phyloP scores from a whole-genome alignment of 768 basidiomycete species.

The Mrakia frigida region DNA sequence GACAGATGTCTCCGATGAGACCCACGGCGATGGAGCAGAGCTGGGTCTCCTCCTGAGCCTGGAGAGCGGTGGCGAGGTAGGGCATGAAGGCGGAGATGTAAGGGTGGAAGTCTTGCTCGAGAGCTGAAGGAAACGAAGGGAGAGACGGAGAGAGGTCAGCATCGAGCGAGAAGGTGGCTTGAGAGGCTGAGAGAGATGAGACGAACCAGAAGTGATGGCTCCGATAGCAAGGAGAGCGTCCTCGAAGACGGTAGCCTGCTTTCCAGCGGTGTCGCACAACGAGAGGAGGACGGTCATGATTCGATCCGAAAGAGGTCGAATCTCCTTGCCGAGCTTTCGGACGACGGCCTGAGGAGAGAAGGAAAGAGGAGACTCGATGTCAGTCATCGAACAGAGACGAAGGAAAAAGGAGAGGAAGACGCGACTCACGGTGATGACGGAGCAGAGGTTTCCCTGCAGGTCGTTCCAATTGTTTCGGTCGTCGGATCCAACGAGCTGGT shows the following conservation, averaged over 20 bases:
- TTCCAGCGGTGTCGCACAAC: conserved; percentile 79
- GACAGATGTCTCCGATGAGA: conserved; percentile 91
- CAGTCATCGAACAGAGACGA: not conserved
- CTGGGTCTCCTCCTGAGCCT: conserved; percentile 89
- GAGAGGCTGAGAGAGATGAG: not conserved
- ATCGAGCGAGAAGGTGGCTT: not conserved
- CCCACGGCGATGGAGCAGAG: conserved; percentile 93
- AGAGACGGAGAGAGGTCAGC: not conserved
- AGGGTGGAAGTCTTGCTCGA: conserved; percentile 70
- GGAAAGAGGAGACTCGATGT: conserved; percentile 19
- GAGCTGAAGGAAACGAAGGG: conserved; percentile 47
- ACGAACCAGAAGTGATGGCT: conserved; percentile 66
- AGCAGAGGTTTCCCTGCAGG: conserved; percentile 89
- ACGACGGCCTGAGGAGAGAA: conserved; percentile 61
- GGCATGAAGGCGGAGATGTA: conserved; percentile 82
- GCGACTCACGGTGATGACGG: conserved; percentile 70
- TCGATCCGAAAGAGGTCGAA: conserved; percentile 82
- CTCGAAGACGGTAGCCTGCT: conserved; percentile 89
- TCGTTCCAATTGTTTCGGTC: conserved; percentile 99
- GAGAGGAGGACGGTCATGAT: conserved; percentile 88
- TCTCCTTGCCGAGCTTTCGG: conserved; percentile 73
- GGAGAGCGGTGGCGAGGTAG: conserved; percentile 80
- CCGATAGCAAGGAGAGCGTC: conserved; percentile 95
- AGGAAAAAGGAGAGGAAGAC: not conserved
- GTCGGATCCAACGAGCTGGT: conserved; percentile 89